phyloP scores from a whole-genome alignment of 768 basidiomycete genomes.

The Lenzites betulinus region DNA sequence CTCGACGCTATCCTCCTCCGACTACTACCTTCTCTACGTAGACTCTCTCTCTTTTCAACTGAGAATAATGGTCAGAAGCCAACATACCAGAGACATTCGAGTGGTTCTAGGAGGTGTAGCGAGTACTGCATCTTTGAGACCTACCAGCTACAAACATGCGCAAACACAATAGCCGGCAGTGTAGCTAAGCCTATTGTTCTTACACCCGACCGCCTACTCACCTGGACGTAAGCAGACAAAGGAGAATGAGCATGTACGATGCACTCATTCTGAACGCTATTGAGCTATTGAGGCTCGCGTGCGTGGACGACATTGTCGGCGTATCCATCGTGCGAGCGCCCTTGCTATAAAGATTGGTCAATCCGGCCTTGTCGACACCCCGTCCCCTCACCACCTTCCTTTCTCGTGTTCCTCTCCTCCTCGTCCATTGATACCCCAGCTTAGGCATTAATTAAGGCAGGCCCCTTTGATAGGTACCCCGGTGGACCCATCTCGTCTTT shows the following conservation, averaged over 20 bases:
- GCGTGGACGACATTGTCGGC: slow-evolving; percentile 15
- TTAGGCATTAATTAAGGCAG: slow-evolving; percentile 30
- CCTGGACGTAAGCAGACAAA: slow-evolving; percentile 14
- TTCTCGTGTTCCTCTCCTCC: slow-evolving; percentile 16
- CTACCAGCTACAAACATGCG: slow-evolving; percentile 5
- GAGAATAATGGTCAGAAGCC: too few species aligned
- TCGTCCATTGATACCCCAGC: slow-evolving; percentile 21
- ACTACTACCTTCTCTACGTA: too few species aligned
- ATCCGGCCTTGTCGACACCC: slow-evolving; percentile 5
- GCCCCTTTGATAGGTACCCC: slow-evolving; percentile 31
- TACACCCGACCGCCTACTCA: background rate
- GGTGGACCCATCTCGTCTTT: slow-evolving; percentile 29
- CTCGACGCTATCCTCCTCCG: too few species aligned
- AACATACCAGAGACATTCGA: too few species aligned
- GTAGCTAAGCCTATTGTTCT: slow-evolving; percentile 17
- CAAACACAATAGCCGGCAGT: slow-evolving; percentile 10
- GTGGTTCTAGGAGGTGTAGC: too few species aligned
- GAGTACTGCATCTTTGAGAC: background rate
- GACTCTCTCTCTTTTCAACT: too few species aligned
- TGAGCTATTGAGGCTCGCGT: slow-evolving; percentile 5
- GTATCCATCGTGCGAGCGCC: slow-evolving; percentile 15
- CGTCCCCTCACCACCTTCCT: slow-evolving; percentile 23
- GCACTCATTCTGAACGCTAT: slow-evolving; percentile 1
- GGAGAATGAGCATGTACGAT: slow-evolving; percentile 4
- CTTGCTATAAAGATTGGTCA: slow-evolving; percentile 22